phyloP scores from a whole-genome alignment of 148 eudicot species.

The Fallopia convolvulus region DNA sequence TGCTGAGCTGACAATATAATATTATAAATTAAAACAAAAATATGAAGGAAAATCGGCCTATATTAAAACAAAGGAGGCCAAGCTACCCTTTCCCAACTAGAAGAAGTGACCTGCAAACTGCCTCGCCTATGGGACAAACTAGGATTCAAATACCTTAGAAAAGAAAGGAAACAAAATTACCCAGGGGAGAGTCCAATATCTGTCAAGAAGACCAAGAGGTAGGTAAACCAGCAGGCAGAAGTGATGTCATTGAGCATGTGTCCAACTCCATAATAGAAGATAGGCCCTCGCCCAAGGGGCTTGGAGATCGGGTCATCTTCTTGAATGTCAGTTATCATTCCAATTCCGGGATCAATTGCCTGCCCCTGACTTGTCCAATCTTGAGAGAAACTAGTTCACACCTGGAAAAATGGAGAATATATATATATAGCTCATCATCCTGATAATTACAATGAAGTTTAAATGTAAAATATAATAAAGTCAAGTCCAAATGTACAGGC shows the following conservation, averaged over 20 bases:
- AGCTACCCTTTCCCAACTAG: background rate
- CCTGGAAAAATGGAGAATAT: background rate
- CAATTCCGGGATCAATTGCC: background rate
- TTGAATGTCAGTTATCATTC: slow-evolving; percentile 25
- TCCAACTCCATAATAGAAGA: slow-evolving; percentile 79
- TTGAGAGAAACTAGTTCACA: background rate
- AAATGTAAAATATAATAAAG: background rate
- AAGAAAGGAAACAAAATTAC: slow-evolving; percentile 23
- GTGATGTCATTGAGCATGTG: slow-evolving; percentile 97
- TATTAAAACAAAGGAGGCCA: background rate
- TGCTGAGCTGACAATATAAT: background rate
- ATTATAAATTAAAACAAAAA: background rate
- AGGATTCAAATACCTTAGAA: background rate
- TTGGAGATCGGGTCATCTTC: slow-evolving; percentile 38
- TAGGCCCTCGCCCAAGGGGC: slow-evolving; percentile 52
- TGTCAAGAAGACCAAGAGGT: slow-evolving; percentile 79
- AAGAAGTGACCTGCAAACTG: background rate
- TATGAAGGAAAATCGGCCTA: background rate
- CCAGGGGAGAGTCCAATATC: slow-evolving; percentile 79
- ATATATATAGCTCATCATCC: background rate
- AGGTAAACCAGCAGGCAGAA: slow-evolving; percentile 95
- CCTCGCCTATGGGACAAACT: background rate
- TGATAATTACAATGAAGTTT: background rate
- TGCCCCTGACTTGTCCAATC: background rate
- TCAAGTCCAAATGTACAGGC: background rate